Evolutionary conservation across 345 rosid species (phyloP).

Genomic region (Jatropha curcas): DNA sequence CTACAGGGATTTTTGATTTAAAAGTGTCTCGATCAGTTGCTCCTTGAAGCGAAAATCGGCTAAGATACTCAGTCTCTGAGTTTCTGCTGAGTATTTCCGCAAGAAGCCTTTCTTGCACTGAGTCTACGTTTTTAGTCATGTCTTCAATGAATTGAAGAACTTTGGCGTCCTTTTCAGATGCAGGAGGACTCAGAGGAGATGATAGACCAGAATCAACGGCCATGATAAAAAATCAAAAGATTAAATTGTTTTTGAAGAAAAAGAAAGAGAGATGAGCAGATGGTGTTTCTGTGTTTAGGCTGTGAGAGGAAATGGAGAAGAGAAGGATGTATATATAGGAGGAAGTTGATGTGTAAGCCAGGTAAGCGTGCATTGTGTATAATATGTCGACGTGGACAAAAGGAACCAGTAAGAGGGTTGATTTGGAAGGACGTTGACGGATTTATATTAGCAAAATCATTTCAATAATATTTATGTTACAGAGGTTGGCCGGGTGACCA

Average conservation of each 20-base stretch:
- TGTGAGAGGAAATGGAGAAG: background rate
- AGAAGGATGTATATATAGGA: background rate
- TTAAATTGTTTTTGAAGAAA: background rate
- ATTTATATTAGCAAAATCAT: background rate
- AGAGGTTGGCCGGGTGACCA: slow-evolving; percentile 18
- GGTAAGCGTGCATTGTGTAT: background rate
- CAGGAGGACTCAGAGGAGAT: slow-evolving; percentile 73
- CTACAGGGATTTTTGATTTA: slow-evolving; percentile 68
- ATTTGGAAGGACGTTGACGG: background rate
- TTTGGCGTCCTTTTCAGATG: slow-evolving; percentile 72
- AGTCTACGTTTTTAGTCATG: slow-evolving; percentile 63
- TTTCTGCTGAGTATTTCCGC: slow-evolving; percentile 69
- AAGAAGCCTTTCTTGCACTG: slow-evolving; percentile 59
- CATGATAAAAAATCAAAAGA: slow-evolving; percentile 34
- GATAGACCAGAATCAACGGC: slow-evolving; percentile 64
- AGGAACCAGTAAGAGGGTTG: background rate
- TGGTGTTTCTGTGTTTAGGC: background rate
- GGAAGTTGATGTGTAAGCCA: no score
- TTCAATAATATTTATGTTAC: slow-evolving; percentile 19
- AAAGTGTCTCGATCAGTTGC: slow-evolving; percentile 68
- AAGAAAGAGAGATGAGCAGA: background rate
- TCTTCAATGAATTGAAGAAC: slow-evolving; percentile 78
- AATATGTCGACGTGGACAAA: background rate
- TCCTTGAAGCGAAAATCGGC: slow-evolving; percentile 49
- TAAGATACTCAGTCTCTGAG: slow-evolving; percentile 68